These are phyloP conservation scores for Penicillium atrosanguineum DNA, from an alignment of 495 filamentous ascomycete species.

Conservation along the genomic window DNA sequence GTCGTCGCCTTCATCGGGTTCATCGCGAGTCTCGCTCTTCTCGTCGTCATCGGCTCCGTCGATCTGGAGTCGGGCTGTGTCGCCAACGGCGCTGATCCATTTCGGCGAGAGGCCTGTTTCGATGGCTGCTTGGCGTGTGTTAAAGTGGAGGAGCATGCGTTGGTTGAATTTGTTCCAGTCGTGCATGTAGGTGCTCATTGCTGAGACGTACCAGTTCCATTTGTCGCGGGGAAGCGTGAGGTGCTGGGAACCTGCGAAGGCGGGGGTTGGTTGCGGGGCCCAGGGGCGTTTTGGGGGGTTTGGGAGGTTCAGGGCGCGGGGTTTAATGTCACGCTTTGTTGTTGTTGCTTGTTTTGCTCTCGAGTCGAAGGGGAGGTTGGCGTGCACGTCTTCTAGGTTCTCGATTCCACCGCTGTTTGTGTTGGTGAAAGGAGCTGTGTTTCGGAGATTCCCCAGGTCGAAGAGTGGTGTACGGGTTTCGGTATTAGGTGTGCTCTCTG, in stretches of 20 bases:
- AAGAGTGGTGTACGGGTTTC: conserved; percentile 34
- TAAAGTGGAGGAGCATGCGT: conserved; percentile 66
- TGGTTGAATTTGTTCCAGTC: conserved; percentile 66
- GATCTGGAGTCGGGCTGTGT: conserved; percentile 35
- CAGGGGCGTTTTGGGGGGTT: conserved; percentile 57
- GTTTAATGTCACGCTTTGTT: conserved; percentile 26
- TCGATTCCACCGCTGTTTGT: conserved; percentile 54
- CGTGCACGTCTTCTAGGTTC: conserved; percentile 63
- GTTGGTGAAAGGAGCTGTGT: conserved; percentile 62
- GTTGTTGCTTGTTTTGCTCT: conserved; percentile 39
- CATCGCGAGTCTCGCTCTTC: conserved; percentile 8
- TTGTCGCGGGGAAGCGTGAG: conserved; percentile 36
- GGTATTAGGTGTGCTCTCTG: conserved; percentile 42
- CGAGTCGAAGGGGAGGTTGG: conserved; percentile 72
- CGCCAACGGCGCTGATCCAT: conserved; percentile 59
- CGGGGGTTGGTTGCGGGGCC: conserved; percentile 23
- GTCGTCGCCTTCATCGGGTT: conserved; percentile 24
- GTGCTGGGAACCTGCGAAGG: conserved; percentile 23
- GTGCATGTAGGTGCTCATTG: conserved; percentile 66
- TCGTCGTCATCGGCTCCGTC: conserved; percentile 17
- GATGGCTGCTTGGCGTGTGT: conserved; percentile 54
- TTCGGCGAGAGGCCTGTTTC: conserved; percentile 46
- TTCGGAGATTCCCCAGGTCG: conserved; percentile 62
- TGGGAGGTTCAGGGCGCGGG: conserved; percentile 55
- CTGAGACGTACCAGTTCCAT: conserved; percentile 58